Base-by-base conservation (phyloP, 441 rosid genomes). In the Gossypium trilobum region DNA sequence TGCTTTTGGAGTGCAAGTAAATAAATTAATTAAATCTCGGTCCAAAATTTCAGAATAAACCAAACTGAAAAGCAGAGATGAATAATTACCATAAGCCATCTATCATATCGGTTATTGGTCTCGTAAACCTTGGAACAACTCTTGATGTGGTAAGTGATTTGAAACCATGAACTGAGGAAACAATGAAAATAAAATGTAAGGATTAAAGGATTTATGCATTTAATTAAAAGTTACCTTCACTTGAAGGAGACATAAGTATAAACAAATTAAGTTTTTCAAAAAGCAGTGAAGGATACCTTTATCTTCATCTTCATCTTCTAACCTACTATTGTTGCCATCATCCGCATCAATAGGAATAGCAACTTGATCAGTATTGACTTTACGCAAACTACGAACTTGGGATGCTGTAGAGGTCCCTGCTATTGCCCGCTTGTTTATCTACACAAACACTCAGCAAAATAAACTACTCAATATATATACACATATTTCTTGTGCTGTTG, bases 241-340 rank as follows among this genome's bases (percentile, higher is more conserved):
- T 50, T 46, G 48, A 72, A 60, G 68, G 25, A 17, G 13, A 48
- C 23, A 52, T 7, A 50, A 13, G 23, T 11, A 73, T 19, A n/a
- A 16, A 62, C 13, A 29, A 59, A 46, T 25, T 25, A 29, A 48
- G 2, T 16, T 5, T 67, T 68, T 52, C 9, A 36, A 44, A 58
- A 44, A 14, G 8, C 16, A 39, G 17, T 14, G 39, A 4, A 51
- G 27, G 42, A 54, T 82, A 96, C 98, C 97, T 93, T 96, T 96
- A 77, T 96, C 95, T 50, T 96, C 99, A 33, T 96, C 99, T 63
- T 90, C 96, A 72, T 88, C 96, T 79, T 96, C 96, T 86, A 94
- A 74, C 74, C 86, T 83, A 70, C 77, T 79, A 62, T 71, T 70
- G 78, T 79, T 82, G 67, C 74, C 76, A 42, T 81, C 80, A 78